Evolutionary conservation across 2,329 filamentous ascomycete genomes (phyloP), one percentile per base, ranked within the genome.

Genomic region (Aspergillus phoenicis): DNA sequence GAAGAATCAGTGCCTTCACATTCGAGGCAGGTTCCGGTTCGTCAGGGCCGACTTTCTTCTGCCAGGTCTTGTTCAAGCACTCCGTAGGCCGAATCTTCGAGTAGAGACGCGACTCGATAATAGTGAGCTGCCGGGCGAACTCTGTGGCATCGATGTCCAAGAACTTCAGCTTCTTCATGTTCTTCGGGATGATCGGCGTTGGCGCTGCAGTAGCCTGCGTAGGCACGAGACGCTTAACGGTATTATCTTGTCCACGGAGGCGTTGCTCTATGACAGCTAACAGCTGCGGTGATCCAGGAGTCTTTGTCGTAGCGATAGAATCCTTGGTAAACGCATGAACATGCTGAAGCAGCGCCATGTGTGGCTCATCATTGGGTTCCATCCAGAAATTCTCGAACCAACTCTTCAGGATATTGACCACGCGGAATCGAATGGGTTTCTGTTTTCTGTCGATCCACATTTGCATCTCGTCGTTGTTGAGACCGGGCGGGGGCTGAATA

Each of bases 311-410:
- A 70, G 94, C 95, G 64, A 98, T 91, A 0, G 91, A 93, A 68
- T 97, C 93, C 69, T 91, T 91, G 2, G 93, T 94, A 75, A 99
- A 99, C 28, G 88, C 87, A 78, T 93, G 93, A 8, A 98, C 92
- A 66, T 93, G 88, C 62, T 92, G 89, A 65, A 99, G 91, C 43
- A 99, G 83, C 67, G 92, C 87, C 76, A 90, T 91, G 30, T 92
- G 96, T 52, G 91, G 75, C 88, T 91, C 49, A 89, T 96, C 93
- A 64, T 89, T 88, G 52, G 93, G 91, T 74, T 99, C 95, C 93
- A 98, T 97, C 95, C 95, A 99, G 76, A 95, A 98, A 69, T 90
- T 93, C 73, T 98, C 95, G 68, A 99, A 95, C 95, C 95, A 99
- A 77, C 88, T 96, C 83, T 98, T 98, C 52, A 99, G 81, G 65